phyloP scores from a whole-genome alignment of 495 filamentous ascomycete genomes.

The Aspergillus mulundensis region DNA sequence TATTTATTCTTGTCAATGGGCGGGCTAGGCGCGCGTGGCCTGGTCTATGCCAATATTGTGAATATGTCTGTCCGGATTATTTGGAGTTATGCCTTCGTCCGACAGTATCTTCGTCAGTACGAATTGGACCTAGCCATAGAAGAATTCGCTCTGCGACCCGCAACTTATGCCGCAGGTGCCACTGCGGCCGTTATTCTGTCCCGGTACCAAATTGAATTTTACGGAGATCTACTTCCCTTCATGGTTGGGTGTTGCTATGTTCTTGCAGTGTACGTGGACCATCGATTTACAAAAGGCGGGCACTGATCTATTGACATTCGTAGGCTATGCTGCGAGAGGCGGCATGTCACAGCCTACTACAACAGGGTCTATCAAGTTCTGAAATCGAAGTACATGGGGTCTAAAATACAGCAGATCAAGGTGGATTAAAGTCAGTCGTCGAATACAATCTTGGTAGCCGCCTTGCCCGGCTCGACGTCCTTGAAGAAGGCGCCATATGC shows the following conservation, averaged over 20 bases:
- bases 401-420: conserved; percentile 16
- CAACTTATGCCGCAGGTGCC: conserved; percentile 31
- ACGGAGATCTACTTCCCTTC: conserved; percentile 49
- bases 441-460: conserved; percentile 90
- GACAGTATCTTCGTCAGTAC: conserved; percentile 49
- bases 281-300: background rate
- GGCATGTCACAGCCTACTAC: conserved; percentile 51
- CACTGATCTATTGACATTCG: conserved; percentile 12
- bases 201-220: conserved; percentile 25
- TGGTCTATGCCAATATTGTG: conserved; percentile 79
- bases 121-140: conserved; percentile 27
- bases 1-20: conserved; percentile 64
- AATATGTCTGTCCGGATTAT: conserved; percentile 80
- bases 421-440: conserved; percentile 51
- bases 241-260: conserved; percentile 50
- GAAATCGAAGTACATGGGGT: conserved; percentile 17
- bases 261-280: conserved; percentile 54
- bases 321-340: conserved; percentile 58
- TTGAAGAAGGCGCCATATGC: conserved; percentile 92
- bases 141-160: conserved; percentile 25
- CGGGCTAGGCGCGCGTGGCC: conserved; percentile 65
- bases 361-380: conserved; percentile 31
- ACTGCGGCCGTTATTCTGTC: conserved; percentile 27
- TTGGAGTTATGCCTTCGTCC: conserved; percentile 75
- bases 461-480: conserved; percentile 68